Base-by-base conservation (phyloP, 1,139 yeast genomes). In the Magnusiomyces sp. region DNA sequence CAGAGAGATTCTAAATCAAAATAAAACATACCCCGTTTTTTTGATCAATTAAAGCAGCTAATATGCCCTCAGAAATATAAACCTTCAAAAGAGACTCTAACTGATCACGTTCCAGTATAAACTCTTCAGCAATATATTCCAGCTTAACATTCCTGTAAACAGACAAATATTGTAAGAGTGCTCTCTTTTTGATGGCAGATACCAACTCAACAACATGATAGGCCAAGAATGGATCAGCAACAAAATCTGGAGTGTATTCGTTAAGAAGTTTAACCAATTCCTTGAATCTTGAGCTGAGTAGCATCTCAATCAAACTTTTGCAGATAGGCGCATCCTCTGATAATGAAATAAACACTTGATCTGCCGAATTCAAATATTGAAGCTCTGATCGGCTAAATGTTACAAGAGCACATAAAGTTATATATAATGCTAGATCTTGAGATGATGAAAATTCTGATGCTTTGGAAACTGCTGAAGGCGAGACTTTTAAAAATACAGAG, bases 271-370 rank as follows among this genome's bases (percentile, higher is more conserved):
- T 19, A 44, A 59, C 57, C 20, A 60, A 54, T 29, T 45, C 51
- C 3, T 39, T 36, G 34, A 50, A 55, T 20, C 49, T 50, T 9
- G 57, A 50, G 20, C 47, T 46, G 9, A 55, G 50, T 37, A 58
- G 54, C 6, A 54, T 41, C 13, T 49, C 40, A 16, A 58, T 50
- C 47, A 56, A 46, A 16, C 48, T 46, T n/a, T 51, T 46, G 34
- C 55, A 31, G 42, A 47, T 36, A 11, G 47, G 52, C 5, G 54
- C 34, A 2, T 48, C 55, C 49, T 76, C 79, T 40, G 83, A 74
- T 60, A 85, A 84, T 46, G 76, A 74, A 59, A 82, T 86, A 66
- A 86, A 87, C 32, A 75, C 76, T 53, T 76, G 76, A 62, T 85
- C 94, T 56, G 55, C 55, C 42, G 57, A 53, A 29, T 56, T 50